These are phyloP conservation scores for Incumbomyces delicatus DNA, from an alignment of 2,329 filamentous ascomycete genomes.

Conservation along the genomic window DNA sequence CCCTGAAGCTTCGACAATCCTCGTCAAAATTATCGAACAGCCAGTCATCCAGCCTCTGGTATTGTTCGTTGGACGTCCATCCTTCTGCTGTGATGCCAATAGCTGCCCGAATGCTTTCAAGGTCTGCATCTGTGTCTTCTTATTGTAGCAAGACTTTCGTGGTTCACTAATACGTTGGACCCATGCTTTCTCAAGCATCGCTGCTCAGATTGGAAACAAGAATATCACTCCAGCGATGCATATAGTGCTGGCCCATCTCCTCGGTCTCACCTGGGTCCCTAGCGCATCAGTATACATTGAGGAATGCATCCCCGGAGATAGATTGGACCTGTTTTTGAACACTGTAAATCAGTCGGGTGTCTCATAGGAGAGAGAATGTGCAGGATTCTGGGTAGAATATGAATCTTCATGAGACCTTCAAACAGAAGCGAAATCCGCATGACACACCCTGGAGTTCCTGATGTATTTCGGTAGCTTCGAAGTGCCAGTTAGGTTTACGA, in stretches of 20 bases:
- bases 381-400: no score
- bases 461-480: no score
- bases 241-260: slow-evolving; percentile 45
- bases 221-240: slow-evolving; percentile 48
- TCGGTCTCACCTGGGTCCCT: slow-evolving; percentile 30
- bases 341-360: slow-evolving; percentile 35
- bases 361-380: slow-evolving; percentile 24
- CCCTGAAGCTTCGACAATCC: no score
- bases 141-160: no score
- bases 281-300: slow-evolving; percentile 32
- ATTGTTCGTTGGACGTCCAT: slow-evolving; percentile 21
- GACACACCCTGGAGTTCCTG: no score
- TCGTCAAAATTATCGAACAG: slow-evolving; percentile 14
- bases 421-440: no score
- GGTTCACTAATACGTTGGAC: slow-evolving; percentile 28
- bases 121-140: slow-evolving; percentile 18
- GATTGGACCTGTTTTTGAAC: slow-evolving; percentile 45
- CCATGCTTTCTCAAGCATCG: slow-evolving; percentile 33
- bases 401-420: no score
- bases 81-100: slow-evolving; percentile 20
- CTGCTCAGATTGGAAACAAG: slow-evolving; percentile 39
- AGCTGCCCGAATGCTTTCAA: slow-evolving; percentile 14
- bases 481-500: no score
- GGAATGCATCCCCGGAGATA: slow-evolving; percentile 40
- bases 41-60: slow-evolving; percentile 14